These are phyloP conservation scores for Paracamarosporium sp. DNA, from an alignment of 2,329 filamentous ascomycete species.

Conservation along the genomic window DNA sequence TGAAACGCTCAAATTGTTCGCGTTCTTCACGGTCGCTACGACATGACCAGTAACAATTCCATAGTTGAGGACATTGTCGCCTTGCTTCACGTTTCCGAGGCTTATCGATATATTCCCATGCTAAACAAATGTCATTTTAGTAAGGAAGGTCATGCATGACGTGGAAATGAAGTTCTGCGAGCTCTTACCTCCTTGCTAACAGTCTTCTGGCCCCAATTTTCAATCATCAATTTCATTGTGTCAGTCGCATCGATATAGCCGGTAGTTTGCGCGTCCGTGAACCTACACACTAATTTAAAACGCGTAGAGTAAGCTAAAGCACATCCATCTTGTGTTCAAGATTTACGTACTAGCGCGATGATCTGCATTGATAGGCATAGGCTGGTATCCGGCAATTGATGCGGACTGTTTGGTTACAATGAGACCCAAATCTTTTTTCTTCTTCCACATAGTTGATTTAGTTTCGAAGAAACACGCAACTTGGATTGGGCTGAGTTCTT, in stretches of 20 bases:
- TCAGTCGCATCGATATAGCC: constrained; percentile 7
- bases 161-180: background rate
- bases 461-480: constrained; percentile 9
- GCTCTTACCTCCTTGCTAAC: background rate
- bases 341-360: constrained; percentile 1
- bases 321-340: background rate
- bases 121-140: background rate
- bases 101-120: background rate
- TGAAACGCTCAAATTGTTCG: constrained; percentile 4
- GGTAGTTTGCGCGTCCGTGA: constrained; percentile 1
- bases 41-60: constrained; percentile 5
- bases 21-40: constrained; percentile 3
- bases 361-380: constrained; percentile 6
- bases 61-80: constrained; percentile 3
- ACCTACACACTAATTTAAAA: constrained; percentile 1
- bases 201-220: constrained; percentile 5
- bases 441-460: constrained; percentile 7
- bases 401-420: constrained; percentile 12
- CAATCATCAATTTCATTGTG: constrained; percentile 5
- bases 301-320: background rate
- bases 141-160: background rate
- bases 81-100: constrained; percentile 7
- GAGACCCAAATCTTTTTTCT: constrained; percentile 3
- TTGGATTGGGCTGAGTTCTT: constrained; percentile 4
- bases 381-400: constrained; percentile 1